Evolutionary conservation across 2,329 filamentous ascomycete genomes (phyloP).

Genomic region (Monilinia fructicola): DNA sequence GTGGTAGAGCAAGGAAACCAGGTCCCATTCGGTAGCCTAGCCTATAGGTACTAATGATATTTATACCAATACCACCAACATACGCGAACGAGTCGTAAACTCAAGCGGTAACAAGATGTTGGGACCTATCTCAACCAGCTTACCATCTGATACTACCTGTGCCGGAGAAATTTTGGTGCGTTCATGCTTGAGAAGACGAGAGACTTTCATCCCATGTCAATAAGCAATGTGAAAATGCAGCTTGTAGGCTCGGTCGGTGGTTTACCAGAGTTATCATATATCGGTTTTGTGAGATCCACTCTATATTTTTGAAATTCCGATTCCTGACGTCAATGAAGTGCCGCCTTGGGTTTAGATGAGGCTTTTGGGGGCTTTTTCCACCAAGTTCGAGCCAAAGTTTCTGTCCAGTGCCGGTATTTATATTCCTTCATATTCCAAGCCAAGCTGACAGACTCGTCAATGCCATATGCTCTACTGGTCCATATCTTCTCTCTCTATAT

Average conservation of each 20-base stretch:
- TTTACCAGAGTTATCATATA: neutral
- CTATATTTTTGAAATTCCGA: neutral
- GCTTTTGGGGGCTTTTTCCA: neutral
- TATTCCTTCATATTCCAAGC: neutral
- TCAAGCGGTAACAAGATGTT: neutral
- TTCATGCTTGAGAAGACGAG: too few relatives aligned
- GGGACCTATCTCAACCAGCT: neutral
- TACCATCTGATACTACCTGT: neutral
- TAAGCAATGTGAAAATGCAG: neutral
- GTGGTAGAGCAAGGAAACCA: neutral
- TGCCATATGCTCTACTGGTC: neutral
- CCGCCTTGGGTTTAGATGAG: conserved; percentile 1
- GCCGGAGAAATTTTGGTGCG: too few relatives aligned
- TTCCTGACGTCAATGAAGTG: neutral
- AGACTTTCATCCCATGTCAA: neutral
- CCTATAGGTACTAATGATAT: neutral
- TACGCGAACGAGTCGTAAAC: neutral
- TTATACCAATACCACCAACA: neutral
- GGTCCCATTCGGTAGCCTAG: neutral
- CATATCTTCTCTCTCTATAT: neutral
- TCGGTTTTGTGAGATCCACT: conserved; percentile 6
- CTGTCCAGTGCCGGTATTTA: neutral
- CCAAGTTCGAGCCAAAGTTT: neutral
- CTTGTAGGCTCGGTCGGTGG: neutral
- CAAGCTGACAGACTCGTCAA: neutral